Percentiles rank a stretch among this genome's conserved stretches.
phyloP scores from a whole-genome alignment of 1,284 basidiomycete species.

The Leccinum griseonigrum region DNA sequence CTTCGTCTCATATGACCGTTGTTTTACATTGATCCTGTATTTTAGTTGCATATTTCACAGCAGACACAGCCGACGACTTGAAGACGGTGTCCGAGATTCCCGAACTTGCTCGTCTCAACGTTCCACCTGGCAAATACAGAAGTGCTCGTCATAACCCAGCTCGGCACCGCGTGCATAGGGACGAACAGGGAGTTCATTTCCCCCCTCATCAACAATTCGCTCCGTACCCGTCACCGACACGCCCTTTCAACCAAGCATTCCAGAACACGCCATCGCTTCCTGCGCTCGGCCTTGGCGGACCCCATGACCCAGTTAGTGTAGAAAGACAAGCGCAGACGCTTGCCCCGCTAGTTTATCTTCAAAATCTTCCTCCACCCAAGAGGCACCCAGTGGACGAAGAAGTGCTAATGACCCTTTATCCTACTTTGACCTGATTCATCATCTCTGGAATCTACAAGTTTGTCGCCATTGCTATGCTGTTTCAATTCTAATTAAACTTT shows the following conservation, averaged over 20 bases:
- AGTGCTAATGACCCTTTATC: constrained; percentile 52
- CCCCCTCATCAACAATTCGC: constrained; percentile 27
- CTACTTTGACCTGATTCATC: constrained; percentile 27
- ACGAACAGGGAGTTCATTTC: constrained; percentile 18
- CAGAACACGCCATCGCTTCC: constrained; percentile 7
- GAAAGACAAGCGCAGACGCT: constrained; percentile 34
- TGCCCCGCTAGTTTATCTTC: constrained; percentile 55
- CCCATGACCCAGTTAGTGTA: constrained; percentile 3
- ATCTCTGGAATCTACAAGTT: neutral
- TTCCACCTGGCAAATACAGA: constrained; percentile 59
- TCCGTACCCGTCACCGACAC: constrained; percentile 33
- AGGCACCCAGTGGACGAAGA: constrained; percentile 58
- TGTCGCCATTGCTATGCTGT: constrained; percentile 13
- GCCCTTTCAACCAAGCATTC: constrained; percentile 11
- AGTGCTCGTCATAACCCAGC: constrained; percentile 52
- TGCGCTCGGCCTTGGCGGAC: constrained; percentile 3
- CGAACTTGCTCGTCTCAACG: constrained; percentile 47
- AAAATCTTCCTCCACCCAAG: constrained; percentile 46
- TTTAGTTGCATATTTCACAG: constrained; percentile 70
- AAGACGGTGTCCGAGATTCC: constrained; percentile 58
- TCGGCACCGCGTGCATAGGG: constrained; percentile 27
- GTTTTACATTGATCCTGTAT: constrained; percentile 8
- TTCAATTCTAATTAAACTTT: constrained; percentile 7
- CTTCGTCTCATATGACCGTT: neutral
- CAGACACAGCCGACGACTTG: constrained; percentile 54